These are phyloP conservation scores for Triticum timopheevii DNA, from an alignment of 176 grass and related monocot species.

Conservation along the genomic window DNA sequence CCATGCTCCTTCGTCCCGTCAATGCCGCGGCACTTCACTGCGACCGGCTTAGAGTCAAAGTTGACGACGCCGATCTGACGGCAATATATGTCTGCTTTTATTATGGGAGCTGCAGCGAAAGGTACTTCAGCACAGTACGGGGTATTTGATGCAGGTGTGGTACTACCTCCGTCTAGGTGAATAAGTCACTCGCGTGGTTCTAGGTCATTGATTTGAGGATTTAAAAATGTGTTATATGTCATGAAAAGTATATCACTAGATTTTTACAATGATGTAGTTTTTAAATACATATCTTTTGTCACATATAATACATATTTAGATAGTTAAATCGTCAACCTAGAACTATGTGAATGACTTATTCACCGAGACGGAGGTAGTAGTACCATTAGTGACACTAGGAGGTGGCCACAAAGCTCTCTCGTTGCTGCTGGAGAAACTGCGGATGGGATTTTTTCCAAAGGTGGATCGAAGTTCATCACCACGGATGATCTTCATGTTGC, in stretches of 20 bases:
- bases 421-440: neutral
- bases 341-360: too few species aligned
- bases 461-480: neutral
- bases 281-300: too few species aligned
- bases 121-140: neutral
- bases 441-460: neutral
- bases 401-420: neutral
- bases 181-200: too few species aligned
- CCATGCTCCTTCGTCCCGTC: constrained; percentile 32
- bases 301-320: too few species aligned
- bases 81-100: neutral
- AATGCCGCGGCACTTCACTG: neutral
- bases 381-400: neutral
- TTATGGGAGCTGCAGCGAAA: neutral
- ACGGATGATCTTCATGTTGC: neutral
- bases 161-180: too few species aligned
- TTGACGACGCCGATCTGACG: neutral
- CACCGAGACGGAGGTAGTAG: too few species aligned
- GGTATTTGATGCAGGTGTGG: neutral
- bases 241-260: too few species aligned
- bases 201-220: too few species aligned
- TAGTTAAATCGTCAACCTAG: too few species aligned
- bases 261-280: too few species aligned
- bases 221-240: too few species aligned
- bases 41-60: neutral